Evolutionary conservation across 306 rosid genomes (phyloP), one percentile per base, ranked within the genome.

Genomic region (Fragaria iinumae): DNA sequence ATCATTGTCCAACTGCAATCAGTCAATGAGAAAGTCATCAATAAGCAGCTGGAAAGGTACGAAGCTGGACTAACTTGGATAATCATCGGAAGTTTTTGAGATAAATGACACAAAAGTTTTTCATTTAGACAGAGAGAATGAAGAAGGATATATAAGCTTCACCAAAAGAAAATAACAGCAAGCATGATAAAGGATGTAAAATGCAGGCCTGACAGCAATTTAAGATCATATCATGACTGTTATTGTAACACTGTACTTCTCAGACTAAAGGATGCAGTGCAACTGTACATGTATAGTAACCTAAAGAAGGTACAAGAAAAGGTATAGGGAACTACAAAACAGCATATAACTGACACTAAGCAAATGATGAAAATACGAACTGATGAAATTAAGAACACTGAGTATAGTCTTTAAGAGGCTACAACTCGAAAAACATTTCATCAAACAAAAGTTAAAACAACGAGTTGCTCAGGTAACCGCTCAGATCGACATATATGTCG

Each of bases 381-480:
- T 29, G n/a, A 25, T 23, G 29, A 59, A 11, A 29, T 13, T 62
- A 18, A 59, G 34, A 14, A 14, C 20, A 29, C 38, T 32, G n/a
- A 9, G 67, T 62, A n/a, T 25, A 59, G 8, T 59, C 7, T 5
- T 13, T 13, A 32, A 32, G 43, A 63, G 43, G 68, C 21, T 3
- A 13, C 21, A 18, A 63, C 68, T 32, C 11, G 0, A 4, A 3
- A 5, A 14, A 16, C 16, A 39, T 63, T 63, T 13, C 9, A 62
- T 16, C 44, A 44, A 50, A 0, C 18, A 69, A 4, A 75, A 60
- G 0, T 34, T 21, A 12, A 14, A 14, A 32, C 38, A 55, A 45
- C 11, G 16, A 16, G 82, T 81, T 86, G 90, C 87, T 87, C 86
- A 80, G 84, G 79, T 84, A 87, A 87, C 84, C 86, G 83, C 84